These are phyloP conservation scores for Monosporascus sp. DNA, from an alignment of 2,329 filamentous ascomycete genomes.

Conservation along the genomic window DNA sequence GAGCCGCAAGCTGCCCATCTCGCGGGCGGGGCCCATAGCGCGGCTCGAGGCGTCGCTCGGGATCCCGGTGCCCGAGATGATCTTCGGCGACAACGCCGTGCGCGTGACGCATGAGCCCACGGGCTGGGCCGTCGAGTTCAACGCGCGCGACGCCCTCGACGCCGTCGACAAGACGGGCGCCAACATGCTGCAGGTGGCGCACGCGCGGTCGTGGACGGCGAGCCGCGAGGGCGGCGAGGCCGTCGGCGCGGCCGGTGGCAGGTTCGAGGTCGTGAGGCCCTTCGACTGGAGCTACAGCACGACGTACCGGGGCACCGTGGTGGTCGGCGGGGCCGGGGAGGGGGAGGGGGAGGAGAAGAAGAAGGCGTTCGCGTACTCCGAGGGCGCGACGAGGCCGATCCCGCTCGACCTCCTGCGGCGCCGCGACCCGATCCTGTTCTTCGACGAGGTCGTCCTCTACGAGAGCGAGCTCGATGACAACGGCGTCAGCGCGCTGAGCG, in stretches of 20 bases:
- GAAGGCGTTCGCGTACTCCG: too few relatives aligned
- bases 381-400: slow-evolving; percentile 46
- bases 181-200: slow-evolving; percentile 88
- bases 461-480: slow-evolving; percentile 98
- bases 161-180: slow-evolving; percentile 88
- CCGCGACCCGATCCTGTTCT: slow-evolving; percentile 91
- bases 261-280: slow-evolving; percentile 89
- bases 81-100: slow-evolving; percentile 92
- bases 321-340: slow-evolving; percentile 27
- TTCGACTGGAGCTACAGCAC: slow-evolving; percentile 99
- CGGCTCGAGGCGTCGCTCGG: slow-evolving; percentile 71
- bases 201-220: slow-evolving; percentile 78
- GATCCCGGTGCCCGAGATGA: slow-evolving; percentile 96
- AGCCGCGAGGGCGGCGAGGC: slow-evolving; percentile 68
- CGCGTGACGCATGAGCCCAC: slow-evolving; percentile 65
- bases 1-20: slow-evolving; percentile 88
- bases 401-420: slow-evolving; percentile 82
- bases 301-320: slow-evolving; percentile 70
- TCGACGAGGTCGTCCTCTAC: slow-evolving; percentile 92
- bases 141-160: slow-evolving; percentile 82
- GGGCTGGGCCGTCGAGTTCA: slow-evolving; percentile 78
- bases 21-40: slow-evolving; percentile 87
- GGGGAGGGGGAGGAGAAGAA: background rate
- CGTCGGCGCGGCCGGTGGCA: slow-evolving; percentile 64
- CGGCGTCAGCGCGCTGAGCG: slow-evolving; percentile 83